Evolutionary conservation across 148 eudicot species (phyloP), one percentile per base, ranked within the genome.

Genomic region (Diospyros kaki): DNA sequence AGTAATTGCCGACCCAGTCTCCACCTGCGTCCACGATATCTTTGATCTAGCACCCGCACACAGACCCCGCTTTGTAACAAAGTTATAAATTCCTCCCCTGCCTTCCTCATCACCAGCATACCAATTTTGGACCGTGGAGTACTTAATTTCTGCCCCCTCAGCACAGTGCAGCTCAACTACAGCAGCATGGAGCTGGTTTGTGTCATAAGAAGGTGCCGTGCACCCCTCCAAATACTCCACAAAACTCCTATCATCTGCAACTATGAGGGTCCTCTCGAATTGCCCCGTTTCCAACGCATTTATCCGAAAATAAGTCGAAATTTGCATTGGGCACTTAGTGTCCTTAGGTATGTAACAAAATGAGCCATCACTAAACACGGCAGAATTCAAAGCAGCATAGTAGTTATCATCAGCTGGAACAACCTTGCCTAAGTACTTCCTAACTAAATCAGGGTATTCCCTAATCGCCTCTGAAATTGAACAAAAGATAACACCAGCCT

Each of bases 181-280:
- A 52, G 97, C 97, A 42, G 99, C 99, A 71, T 95, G 99, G 45
- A 92, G 74, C 78, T 90, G 99, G 72, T 95, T 92, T 12, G 83
- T 90, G 78, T 93, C 97, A 70, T 90, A 93, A 38, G 94, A 89
- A 18, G 96, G 97, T 7, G 99, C 96, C 0, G 93, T 95, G 73
- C 99, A 92, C 51, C 99, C 99, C 78, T 95, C 99, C 71, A 95
- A 87, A 74, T 95, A 92, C 87, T 95, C 96, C 50, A 95, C 99
- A 77, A 85, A 90, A 80, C 99, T 87, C 17, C 90, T 89, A 79
- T 90, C 97, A 4, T 95, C 99, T 13, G 96, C 97, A 67, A 95
- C 91, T 71, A 95, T 89, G 75, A 95, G 81, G 1, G 97, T 95
- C 77, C 96, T 88, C 91, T 93, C 99, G 62, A 95, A 95, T 50